Conservation (phyloP, 2,329 filamentous ascomycete species). For the Microdochium trichocladiopsis region DNA sequence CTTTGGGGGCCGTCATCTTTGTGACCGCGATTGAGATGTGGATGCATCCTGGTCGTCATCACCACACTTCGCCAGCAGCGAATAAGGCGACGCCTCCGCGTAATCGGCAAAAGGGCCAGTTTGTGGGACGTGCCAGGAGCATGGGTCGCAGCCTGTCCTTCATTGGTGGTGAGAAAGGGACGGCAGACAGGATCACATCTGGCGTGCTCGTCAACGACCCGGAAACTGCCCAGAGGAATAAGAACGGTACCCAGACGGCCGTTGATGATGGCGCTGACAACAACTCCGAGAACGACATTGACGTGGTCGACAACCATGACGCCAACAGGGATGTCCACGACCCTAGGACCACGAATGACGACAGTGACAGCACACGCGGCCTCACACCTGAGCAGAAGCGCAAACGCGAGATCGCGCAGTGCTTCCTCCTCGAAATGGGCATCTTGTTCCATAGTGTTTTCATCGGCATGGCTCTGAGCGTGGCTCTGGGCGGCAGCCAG, state of each 20-base stretch:
- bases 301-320: not conserved
- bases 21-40: constrained; percentile 49
- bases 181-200: not conserved
- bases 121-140: constrained; percentile 24
- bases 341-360: not conserved
- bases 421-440: constrained; percentile 55
- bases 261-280: not conserved
- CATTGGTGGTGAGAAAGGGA: not conserved
- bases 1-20: constrained; percentile 32
- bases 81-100: constrained; percentile 1
- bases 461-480: constrained; percentile 49
- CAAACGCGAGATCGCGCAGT: constrained; percentile 49
- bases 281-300: not conserved
- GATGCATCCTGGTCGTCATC: constrained; percentile 36
- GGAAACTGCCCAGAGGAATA: not conserved
- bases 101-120: constrained; percentile 16
- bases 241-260: not conserved
- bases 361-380: not conserved
- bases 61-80: constrained; percentile 4
- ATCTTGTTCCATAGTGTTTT: constrained; percentile 58
- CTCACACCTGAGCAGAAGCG: constrained; percentile 12
- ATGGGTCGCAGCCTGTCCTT: constrained; percentile 23
- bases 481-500: constrained; percentile 36
- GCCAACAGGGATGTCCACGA: not conserved
- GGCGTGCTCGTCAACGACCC: not conserved